Percentiles rank a stretch among this genome's conserved stretches.
phyloP scores from a whole-genome alignment of 2,329 filamentous ascomycete species.

The Phaeomoniella chlamydospora region DNA sequence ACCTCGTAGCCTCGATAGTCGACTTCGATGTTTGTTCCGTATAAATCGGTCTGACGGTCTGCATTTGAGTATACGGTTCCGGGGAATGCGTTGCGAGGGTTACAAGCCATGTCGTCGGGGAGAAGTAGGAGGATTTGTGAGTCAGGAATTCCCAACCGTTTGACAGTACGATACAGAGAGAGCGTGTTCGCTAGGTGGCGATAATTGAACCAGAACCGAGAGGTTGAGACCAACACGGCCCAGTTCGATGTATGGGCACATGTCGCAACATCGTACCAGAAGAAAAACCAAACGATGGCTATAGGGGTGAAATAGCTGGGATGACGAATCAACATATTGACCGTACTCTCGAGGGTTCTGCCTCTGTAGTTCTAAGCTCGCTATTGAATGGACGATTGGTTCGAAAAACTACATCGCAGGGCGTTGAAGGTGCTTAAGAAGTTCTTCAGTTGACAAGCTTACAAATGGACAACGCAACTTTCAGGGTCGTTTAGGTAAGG shows the following conservation, averaged over 20 bases:
- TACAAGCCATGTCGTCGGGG: constrained; percentile 99
- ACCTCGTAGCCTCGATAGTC: constrained; percentile 98
- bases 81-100: constrained; percentile 93
- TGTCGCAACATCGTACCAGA: not conserved
- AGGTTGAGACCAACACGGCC: constrained; percentile 97
- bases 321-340: too few relatives aligned
- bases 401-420: too few relatives aligned
- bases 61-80: constrained; percentile 98
- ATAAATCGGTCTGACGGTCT: constrained; percentile 85
- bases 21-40: constrained; percentile 97
- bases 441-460: too few relatives aligned
- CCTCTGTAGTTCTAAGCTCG: too few relatives aligned
- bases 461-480: too few relatives aligned
- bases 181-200: constrained; percentile 95
- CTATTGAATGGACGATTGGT: too few relatives aligned
- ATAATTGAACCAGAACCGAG: constrained; percentile 99
- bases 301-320: too few relatives aligned
- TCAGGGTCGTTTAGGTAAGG: too few relatives aligned
- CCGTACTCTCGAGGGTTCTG: too few relatives aligned
- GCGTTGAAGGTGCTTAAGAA: too few relatives aligned
- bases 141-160: constrained; percentile 92
- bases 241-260: constrained; percentile 80
- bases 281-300: too few relatives aligned
- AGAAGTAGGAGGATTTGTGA: constrained; percentile 99
- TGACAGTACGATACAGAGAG: constrained; percentile 94